Conservation (phyloP, 352 stramenopile genomes). For the Phytophthora boehmeriae region DNA sequence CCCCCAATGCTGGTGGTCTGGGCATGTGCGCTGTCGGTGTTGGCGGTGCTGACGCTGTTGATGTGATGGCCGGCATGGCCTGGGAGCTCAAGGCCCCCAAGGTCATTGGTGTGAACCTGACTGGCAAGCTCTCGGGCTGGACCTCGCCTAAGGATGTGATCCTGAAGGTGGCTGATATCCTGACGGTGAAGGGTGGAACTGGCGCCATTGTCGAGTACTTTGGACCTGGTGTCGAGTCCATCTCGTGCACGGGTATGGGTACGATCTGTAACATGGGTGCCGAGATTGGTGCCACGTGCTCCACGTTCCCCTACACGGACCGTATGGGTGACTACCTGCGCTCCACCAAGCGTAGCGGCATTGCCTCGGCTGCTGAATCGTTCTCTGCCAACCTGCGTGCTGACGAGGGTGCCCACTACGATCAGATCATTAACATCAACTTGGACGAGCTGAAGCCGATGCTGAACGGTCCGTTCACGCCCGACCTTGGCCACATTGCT, state of each 20-base stretch:
- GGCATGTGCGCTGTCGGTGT: conserved; percentile 95
- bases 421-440: conserved; percentile 95
- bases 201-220: conserved; percentile 95
- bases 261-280: conserved; percentile 97
- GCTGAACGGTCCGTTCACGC: conserved; percentile 93
- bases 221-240: conserved; percentile 91
- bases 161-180: conserved; percentile 94
- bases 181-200: conserved; percentile 94
- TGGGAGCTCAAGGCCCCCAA: conserved; percentile 96
- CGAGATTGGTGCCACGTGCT: conserved; percentile 94
- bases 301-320: conserved; percentile 93
- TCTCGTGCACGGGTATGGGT: conserved; percentile 94
- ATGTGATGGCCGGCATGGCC: conserved; percentile 94
- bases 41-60: conserved; percentile 91
- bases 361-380: conserved; percentile 88
- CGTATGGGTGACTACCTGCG: conserved; percentile 93
- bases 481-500: conserved; percentile 88
- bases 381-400: conserved; percentile 89
- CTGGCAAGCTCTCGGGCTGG: conserved; percentile 92
- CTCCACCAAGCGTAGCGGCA: conserved; percentile 88
- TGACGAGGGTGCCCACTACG: conserved; percentile 92
- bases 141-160: conserved; percentile 95
- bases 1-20: conserved; percentile 92
- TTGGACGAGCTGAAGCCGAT: conserved; percentile 90
- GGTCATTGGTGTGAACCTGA: conserved; percentile 95